Evolutionary conservation across 1,139 yeast genomes (phyloP).

Genomic region (Arxiozyma telluris): DNA sequence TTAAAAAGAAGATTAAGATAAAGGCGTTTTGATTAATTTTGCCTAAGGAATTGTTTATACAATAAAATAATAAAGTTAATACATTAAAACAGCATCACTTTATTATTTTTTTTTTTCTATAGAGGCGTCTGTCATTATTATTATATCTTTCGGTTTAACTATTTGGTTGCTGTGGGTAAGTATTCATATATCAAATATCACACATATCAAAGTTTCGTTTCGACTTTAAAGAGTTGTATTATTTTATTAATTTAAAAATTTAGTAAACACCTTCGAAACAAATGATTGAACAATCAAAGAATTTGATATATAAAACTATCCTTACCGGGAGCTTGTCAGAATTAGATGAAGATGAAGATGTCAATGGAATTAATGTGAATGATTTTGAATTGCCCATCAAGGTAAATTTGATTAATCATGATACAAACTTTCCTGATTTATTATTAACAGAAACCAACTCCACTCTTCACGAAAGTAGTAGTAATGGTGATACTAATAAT

Average conservation of each 20-base stretch:
- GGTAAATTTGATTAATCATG: slow-evolving; percentile 10
- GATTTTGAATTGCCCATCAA: slow-evolving; percentile 24
- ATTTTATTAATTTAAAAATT: too few species aligned
- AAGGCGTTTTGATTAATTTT: too few species aligned
- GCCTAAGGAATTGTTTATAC: not conserved
- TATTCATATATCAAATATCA: not conserved
- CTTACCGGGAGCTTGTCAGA: slow-evolving; percentile 9
- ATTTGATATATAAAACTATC: slow-evolving; percentile 4
- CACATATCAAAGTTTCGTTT: not conserved
- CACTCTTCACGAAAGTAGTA: not conserved
- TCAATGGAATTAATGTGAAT: not conserved
- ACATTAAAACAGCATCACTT: not conserved
- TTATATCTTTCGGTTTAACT: too few species aligned
- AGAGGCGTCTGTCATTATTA: not conserved
- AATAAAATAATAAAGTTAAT: too few species aligned
- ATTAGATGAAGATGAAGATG: slow-evolving; percentile 12
- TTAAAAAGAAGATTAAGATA: too few species aligned
- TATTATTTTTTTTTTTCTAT: too few species aligned
- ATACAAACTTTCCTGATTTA: slow-evolving; percentile 20
- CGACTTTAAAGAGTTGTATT: not conserved
- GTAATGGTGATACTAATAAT: not conserved
- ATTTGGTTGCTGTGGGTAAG: not conserved
- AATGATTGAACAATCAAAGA: slow-evolving; percentile 1
- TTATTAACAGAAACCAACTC: slow-evolving; percentile 1
- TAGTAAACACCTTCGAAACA: not conserved